Conservation (phyloP, 1,284 basidiomycete species). For the Rhodofomes roseus region DNA sequence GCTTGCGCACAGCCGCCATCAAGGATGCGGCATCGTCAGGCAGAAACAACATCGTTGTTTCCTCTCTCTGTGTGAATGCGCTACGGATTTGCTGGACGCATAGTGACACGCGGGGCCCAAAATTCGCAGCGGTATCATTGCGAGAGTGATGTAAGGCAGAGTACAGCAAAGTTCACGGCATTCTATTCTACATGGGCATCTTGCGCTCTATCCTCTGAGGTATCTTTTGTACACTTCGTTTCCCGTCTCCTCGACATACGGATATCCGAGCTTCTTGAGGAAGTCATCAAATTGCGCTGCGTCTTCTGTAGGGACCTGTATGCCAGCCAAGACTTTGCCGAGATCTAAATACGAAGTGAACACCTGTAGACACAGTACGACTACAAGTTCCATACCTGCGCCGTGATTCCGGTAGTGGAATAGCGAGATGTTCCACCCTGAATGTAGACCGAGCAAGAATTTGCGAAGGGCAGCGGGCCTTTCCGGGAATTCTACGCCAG, state of each 20-base stretch:
- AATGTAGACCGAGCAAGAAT: constrained; percentile 81
- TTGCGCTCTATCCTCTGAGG: constrained; percentile 31
- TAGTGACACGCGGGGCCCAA: neutral
- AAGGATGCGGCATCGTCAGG: too few relatives aligned
- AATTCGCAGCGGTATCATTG: neutral
- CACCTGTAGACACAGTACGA: constrained; percentile 1
- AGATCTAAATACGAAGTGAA: constrained; percentile 55
- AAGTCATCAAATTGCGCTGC: constrained; percentile 69
- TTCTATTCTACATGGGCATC: neutral
- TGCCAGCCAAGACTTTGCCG: constrained; percentile 88
- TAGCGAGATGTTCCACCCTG: constrained; percentile 92
- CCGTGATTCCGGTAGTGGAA: constrained; percentile 99
- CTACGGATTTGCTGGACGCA: neutral
- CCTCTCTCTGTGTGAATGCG: neutral
- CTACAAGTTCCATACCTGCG: constrained; percentile 59
- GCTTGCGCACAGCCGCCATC: too few relatives aligned
- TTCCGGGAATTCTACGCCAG: constrained; percentile 86
- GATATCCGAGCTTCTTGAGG: constrained; percentile 78
- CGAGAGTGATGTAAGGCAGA: neutral
- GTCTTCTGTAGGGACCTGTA: constrained; percentile 82
- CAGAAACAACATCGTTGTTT: too few relatives aligned
- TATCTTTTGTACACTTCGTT: constrained; percentile 86
- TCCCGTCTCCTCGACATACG: constrained; percentile 90
- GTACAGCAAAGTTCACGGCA: neutral
- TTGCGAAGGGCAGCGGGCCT: constrained; percentile 88